A percentile compares a stretch with the other conserved stretches of the same genome.
Conservation (phyloP, 2,329 filamentous ascomycete species). For the Fusarium musae region DNA sequence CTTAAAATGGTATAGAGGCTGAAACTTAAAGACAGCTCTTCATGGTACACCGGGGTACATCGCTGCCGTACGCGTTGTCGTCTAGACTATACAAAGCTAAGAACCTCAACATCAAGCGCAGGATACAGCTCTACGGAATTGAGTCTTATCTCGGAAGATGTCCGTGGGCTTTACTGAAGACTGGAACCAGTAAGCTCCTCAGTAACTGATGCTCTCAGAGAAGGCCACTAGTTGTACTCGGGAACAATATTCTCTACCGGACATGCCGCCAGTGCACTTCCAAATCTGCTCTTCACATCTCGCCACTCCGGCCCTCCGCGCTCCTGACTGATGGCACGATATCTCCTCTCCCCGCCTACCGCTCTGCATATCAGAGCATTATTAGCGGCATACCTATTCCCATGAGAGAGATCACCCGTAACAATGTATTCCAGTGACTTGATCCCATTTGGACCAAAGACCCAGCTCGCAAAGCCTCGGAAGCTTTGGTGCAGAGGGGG, state of each 20-base stretch:
- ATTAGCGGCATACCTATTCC: rapidly evolving
- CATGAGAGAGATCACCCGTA: rapidly evolving
- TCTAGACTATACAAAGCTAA: not conserved
- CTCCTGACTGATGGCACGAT: not conserved
- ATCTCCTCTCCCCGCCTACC: not conserved
- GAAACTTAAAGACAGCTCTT: not conserved
- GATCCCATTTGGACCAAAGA: not conserved
- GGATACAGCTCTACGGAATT: not conserved
- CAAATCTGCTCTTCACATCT: not conserved
- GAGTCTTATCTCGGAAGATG: not conserved
- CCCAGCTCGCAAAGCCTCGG: not conserved
- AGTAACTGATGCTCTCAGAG: too few relatives aligned
- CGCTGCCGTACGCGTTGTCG: not conserved
- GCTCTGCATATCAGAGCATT: not conserved
- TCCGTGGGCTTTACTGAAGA: rapidly evolving
- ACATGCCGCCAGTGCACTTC: not conserved
- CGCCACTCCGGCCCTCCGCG: not conserved
- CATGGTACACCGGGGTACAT: not conserved
- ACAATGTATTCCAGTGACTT: not conserved
- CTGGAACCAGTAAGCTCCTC: not conserved
- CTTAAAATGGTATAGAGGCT: not conserved
- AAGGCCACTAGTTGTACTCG: not conserved
- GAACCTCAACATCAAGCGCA: not conserved
- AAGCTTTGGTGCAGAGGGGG: not conserved
- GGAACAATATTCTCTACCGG: not conserved